These are phyloP conservation scores for Coemansia guatemalensis DNA, from an alignment of 192 early-diverging fungal genomes.

Conservation along the genomic window DNA sequence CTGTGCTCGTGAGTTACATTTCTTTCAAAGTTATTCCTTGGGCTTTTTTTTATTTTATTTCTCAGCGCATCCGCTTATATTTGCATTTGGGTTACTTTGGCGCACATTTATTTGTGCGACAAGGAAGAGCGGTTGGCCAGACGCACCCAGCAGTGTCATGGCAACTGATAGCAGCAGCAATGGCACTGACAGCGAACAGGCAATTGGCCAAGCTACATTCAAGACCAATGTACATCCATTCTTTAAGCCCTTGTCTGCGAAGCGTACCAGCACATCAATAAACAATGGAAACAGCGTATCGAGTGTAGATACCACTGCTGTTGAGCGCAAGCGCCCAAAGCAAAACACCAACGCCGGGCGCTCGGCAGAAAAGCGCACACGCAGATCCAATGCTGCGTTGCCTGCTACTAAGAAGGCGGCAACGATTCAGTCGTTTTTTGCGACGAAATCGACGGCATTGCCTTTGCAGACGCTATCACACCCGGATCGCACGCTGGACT, in stretches of 20 bases:
- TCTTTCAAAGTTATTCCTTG: too few species aligned
- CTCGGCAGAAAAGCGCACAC: constrained; percentile 17
- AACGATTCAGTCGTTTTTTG: constrained; percentile 46
- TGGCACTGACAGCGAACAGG: neutral
- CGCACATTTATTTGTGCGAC: too few species aligned
- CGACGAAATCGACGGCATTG: constrained; percentile 9
- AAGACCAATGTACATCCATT: constrained; percentile 25
- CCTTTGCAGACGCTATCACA: neutral
- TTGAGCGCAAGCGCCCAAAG: constrained; percentile 32
- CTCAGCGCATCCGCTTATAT: too few species aligned
- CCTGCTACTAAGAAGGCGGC: constrained; percentile 5
- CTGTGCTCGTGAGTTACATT: too few species aligned
- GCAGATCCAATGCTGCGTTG: constrained; percentile 12
- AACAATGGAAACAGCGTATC: neutral
- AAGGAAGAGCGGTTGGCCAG: too few species aligned
- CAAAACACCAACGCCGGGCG: constrained; percentile 8
- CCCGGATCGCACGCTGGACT: neutral
- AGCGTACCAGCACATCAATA: constrained; percentile 12
- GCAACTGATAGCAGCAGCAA: too few species aligned
- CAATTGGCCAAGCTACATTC: neutral
- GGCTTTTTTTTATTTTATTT: too few species aligned
- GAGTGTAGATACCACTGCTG: neutral
- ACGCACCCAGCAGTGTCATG: too few species aligned
- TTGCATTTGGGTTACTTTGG: too few species aligned
- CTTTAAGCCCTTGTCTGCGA: constrained; percentile 30